Conservation (phyloP, 371 early-diverging fungal species). For the Polyrhizophydium stewartii region DNA sequence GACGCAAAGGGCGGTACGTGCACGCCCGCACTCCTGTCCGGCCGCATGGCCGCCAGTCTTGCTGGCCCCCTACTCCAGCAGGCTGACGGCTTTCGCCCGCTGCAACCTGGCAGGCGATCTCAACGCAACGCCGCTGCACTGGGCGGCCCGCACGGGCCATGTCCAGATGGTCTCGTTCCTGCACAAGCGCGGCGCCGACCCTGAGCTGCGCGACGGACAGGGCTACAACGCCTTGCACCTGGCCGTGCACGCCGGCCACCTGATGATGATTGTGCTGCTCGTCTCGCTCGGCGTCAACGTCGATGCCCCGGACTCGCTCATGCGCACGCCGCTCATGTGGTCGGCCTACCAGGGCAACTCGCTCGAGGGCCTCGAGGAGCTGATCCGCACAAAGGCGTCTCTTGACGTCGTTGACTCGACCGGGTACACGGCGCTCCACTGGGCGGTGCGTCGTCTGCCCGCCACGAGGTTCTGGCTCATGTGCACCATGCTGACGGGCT, state of each 20-base stretch:
- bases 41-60: too few relatives aligned
- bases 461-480: background rate
- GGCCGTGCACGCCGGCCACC: conserved; percentile 82
- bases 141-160: conserved; percentile 46
- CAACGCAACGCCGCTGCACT: conserved; percentile 1
- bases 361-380: conserved; percentile 56
- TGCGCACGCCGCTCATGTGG: conserved; percentile 93
- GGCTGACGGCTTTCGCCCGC: background rate
- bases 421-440: conserved; percentile 79
- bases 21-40: background rate
- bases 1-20: conserved; percentile 57
- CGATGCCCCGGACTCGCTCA: conserved; percentile 68
- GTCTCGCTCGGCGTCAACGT: conserved; percentile 66
- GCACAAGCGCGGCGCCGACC: conserved; percentile 73
- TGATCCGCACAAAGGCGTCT: conserved; percentile 66
- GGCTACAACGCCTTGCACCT: conserved; percentile 90
- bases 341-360: conserved; percentile 84
- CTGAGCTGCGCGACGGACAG: conserved; percentile 68
- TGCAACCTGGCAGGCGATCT: background rate
- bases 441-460: conserved; percentile 49
- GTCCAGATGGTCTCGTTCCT: conserved; percentile 69
- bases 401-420: conserved; percentile 64
- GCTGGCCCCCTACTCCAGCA: too few relatives aligned
- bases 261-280: conserved; percentile 69
- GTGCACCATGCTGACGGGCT: background rate